Evolutionary conservation across 768 basidiomycete species (phyloP), one percentile per base, ranked within the genome.

Genomic region (Termitomyces sp.): DNA sequence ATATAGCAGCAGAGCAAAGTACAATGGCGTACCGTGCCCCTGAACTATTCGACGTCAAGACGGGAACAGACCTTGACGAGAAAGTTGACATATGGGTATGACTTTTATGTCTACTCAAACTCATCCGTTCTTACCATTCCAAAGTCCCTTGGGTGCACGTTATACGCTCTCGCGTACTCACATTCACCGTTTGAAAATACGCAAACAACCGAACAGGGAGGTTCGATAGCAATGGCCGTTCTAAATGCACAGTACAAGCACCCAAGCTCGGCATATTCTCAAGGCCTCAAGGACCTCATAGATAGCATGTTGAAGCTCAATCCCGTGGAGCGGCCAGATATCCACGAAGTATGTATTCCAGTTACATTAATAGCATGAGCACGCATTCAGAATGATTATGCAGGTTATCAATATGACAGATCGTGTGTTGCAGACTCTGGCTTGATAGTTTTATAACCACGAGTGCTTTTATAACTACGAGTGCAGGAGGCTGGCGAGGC

Each of bases 1-100:
- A 99, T 72, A 86, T 96, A 64, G 97, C 97, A 3, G 94, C 94
- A 17, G 97, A 99, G 73, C 96, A 96, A 73, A 96, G 94, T 66
- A 94, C 95, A 12, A 98, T 99, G 97, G 92, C 97, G 0, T 99
- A 96, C 68, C 88, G 97, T 20, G 96, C 97, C 2, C 97, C 97
- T 0, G 97, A 99, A 70, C 79, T 99, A 25, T 99, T 98, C 71
- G 97, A 99, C 67, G 96, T 97, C 59, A 96, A 96, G 72, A 98
- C 95, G 5, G 93, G 92, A 29, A 77, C 83, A 45, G 85, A 79
- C 0, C 75, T 98, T 8, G 93, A 97, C 67, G 96, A 98, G 76
- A 96, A 94, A 70, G 95, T 97, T 11, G 95, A 97, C 71, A 94
- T 97, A 37, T 97, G 95, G 95, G 94, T 94, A 76, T 60, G 86